Evolutionary conservation across 129 eudicot genomes (phyloP).

Genomic region (Artemisia annua): DNA sequence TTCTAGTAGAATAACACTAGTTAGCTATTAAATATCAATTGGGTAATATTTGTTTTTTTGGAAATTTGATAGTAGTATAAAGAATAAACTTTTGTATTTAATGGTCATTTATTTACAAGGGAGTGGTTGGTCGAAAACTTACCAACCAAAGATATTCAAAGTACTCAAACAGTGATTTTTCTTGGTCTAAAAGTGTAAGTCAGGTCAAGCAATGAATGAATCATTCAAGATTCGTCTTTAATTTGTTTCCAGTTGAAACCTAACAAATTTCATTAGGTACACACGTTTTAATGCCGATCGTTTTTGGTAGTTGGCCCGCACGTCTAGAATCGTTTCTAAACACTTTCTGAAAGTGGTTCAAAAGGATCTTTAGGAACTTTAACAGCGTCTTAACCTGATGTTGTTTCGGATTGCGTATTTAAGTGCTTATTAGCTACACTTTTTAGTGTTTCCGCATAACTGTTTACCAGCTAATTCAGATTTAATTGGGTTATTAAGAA

Average conservation of each 20-base stretch:
- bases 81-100: too few species aligned
- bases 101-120: conserved; percentile 15
- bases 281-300: conserved; percentile 17
- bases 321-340: background rate
- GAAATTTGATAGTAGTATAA: too few species aligned
- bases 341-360: background rate
- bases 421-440: background rate
- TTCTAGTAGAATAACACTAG: too few species aligned
- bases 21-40: too few species aligned
- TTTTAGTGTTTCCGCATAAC: background rate
- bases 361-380: background rate
- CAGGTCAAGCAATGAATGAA: conserved; percentile 31
- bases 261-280: conserved; percentile 27
- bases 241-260: conserved; percentile 23
- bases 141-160: conserved; percentile 29
- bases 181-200: conserved; percentile 23
- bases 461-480: too few species aligned
- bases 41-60: too few species aligned
- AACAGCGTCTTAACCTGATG: too few species aligned
- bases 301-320: conserved; percentile 8
- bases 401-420: too few species aligned
- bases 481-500: too few species aligned
- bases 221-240: conserved; percentile 22
- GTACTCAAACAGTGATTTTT: conserved; percentile 13
- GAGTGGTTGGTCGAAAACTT: conserved; percentile 31